Evolutionary conservation across 106 monocot species (phyloP).

Genomic region (Hemerocallis citrina): DNA sequence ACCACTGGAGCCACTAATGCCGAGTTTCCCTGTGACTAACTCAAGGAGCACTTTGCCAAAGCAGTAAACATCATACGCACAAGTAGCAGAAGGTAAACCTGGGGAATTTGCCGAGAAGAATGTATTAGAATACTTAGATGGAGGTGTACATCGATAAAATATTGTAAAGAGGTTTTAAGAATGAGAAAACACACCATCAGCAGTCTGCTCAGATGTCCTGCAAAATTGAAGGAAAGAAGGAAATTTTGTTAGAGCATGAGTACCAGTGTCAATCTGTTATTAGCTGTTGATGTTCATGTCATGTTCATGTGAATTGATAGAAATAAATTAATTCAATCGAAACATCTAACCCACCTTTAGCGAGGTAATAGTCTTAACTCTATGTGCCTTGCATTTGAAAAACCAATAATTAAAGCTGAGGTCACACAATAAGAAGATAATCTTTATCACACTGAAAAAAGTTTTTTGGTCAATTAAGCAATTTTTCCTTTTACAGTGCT

Average conservation of each 20-base stretch:
- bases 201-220: conserved; percentile 51
- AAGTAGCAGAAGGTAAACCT: conserved; percentile 39
- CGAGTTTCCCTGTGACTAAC: conserved; percentile 65
- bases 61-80: conserved; percentile 73
- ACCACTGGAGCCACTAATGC: conserved; percentile 43
- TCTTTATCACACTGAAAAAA: too few relatives aligned
- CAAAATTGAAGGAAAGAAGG: conserved; percentile 11
- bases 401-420: too few relatives aligned
- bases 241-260: neutral
- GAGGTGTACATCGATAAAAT: neutral
- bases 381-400: neutral
- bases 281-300: too few relatives aligned
- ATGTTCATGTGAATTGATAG: too few relatives aligned
- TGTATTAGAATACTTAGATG: neutral
- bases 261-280: too few relatives aligned
- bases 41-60: conserved; percentile 83
- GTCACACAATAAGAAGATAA: too few relatives aligned
- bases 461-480: too few relatives aligned
- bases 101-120: neutral
- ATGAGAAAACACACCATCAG: conserved; percentile 28
- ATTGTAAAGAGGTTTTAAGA: neutral
- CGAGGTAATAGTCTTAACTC: too few relatives aligned
- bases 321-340: too few relatives aligned
- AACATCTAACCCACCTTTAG: too few relatives aligned
- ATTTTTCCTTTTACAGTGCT: too few relatives aligned